Base-by-base conservation (phyloP, 1,139 yeast species). In the Ogataea hybrid region DNA sequence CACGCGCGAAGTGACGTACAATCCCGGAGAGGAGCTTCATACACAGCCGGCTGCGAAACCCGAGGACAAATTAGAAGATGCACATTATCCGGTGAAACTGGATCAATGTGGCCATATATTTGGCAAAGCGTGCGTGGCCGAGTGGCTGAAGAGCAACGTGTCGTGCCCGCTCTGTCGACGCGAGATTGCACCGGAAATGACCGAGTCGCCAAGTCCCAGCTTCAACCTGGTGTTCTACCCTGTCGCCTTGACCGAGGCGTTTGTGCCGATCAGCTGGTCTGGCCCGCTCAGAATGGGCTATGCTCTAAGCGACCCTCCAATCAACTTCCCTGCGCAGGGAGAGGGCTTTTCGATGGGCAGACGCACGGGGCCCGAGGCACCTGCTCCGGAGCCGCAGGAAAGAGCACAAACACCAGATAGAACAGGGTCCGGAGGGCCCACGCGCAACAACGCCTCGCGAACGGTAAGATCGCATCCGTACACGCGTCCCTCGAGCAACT, bases 161-260 rank as follows among this genome's bases (percentile, higher is more conserved):
- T 47, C 63, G 9, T 62, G 66, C 43, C 66, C 66, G 5, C 46
- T 62, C 8, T 62, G 66, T 36, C 50, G 65, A n/a, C 47, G 54
- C 17, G 63, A 59, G 32, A 43, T 57, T 3, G 46, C 51, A 1
- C 49, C 56, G 8, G 58, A 53, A 21, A 28, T 50, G 34, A 43
- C 53, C 11, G 58, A 53, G 32, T 30, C 37, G n/a, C 18, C 35
- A 10, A 35, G 15, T 25, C 16, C 35, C 11, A 30, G 30, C 12
- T 29, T 41, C 5, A 31, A 37, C 20, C 18, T 39, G 37, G 44
- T 44, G 10, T 43, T 50, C 21, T 60, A 59, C 42, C 54, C 61
- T 1, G 36, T 51, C 3, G 60, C 63, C 6, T 49, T 60, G 17
- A 54, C 60, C 2, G 63, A 60, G 38, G 49, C 50, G 2, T 53